Evolutionary conservation across 495 filamentous ascomycete species (phyloP), one percentile per base, ranked within the genome.

Genomic region (Penicillium coprophilum): DNA sequence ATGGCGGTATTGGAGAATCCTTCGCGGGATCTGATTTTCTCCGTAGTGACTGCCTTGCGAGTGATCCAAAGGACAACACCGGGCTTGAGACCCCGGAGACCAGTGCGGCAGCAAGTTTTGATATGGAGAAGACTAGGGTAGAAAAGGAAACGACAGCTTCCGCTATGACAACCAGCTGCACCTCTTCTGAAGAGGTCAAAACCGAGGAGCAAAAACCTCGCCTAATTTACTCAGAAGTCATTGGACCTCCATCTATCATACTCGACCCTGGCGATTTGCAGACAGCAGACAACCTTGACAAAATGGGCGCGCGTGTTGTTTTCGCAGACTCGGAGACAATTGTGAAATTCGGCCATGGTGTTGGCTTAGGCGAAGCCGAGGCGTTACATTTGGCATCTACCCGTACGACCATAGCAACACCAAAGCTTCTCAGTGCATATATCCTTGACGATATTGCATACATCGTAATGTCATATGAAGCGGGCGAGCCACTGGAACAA

Each of bases 371-470:
- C 19, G 39, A 41, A 41, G 39, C 39, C 19, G 39, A 41, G 21
- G 39, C 19, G 1, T 41, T 41, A 41, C 39, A 41, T 21, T 21
- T 41, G 19, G 39, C 39, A 41, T 41, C 19, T 41, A 41, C 8
- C 19, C 19, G 39, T 4, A 41, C 39, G 19, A 41, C 39, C 19
- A 41, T 41, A 41, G 39, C 19, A 41, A 19, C 17, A 23, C 39
- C 39, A 41, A 41, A 41, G 39, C 39, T 41, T 13, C 39, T 41
- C 39, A 21, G 39, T 41, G 39, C 39, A 23, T 41, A 41, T 10
- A 41, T 23, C 19, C 19, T 41, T 12, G 39, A 41, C 19, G 39
- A 10, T 4, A 10, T 41, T 12, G 39, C 19, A 41, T 41, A 41
- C 39, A 41, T 41, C 1, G 10, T 41, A 13, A 41, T 41, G 19